A percentile compares a stretch with the other conserved stretches of the same genome.
These are phyloP conservation scores for Chaetomiaceae sp. DNA, from an alignment of 2,329 filamentous ascomycete genomes.

Conservation along the genomic window DNA sequence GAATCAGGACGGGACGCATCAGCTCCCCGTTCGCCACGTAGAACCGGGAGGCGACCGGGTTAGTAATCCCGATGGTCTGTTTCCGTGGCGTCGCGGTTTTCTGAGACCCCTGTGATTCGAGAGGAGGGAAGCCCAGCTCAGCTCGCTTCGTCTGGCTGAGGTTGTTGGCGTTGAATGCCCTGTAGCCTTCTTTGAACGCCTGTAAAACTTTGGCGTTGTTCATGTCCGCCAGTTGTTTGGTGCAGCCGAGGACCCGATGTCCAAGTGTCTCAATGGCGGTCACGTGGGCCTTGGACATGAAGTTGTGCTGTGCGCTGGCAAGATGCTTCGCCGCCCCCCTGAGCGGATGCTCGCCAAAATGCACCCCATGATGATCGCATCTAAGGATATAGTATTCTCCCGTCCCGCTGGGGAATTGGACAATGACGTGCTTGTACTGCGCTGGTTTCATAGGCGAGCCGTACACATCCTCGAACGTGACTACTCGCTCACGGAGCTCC, in stretches of 20 bases:
- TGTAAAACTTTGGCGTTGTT: constrained; percentile 34
- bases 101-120: constrained; percentile 7
- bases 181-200: constrained; percentile 32
- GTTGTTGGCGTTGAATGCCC: constrained; percentile 27
- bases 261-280: constrained; percentile 33
- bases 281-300: constrained; percentile 28
- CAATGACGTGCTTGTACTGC: constrained; percentile 32
- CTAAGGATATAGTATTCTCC: constrained; percentile 35
- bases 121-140: constrained; percentile 12
- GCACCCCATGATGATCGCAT: constrained; percentile 36
- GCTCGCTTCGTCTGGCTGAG: constrained; percentile 19
- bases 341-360: constrained; percentile 34
- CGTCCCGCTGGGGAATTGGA: constrained; percentile 28
- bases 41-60: constrained; percentile 31
- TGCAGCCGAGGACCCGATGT: constrained; percentile 33
- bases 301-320: constrained; percentile 29
- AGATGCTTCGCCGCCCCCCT: constrained; percentile 38
- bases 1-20: constrained; percentile 34
- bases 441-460: constrained; percentile 24
- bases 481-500: constrained; percentile 11
- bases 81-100: constrained; percentile 8
- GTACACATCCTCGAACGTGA: constrained; percentile 35
- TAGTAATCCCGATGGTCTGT: constrained; percentile 16
- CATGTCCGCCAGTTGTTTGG: constrained; percentile 23
- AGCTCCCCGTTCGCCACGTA: constrained; percentile 32